A percentile compares a stretch with the other conserved stretches of the same genome.
These are phyloP conservation scores for Gastrolobium villosum DNA, from an alignment of 306 rosid species.

Conservation along the genomic window DNA sequence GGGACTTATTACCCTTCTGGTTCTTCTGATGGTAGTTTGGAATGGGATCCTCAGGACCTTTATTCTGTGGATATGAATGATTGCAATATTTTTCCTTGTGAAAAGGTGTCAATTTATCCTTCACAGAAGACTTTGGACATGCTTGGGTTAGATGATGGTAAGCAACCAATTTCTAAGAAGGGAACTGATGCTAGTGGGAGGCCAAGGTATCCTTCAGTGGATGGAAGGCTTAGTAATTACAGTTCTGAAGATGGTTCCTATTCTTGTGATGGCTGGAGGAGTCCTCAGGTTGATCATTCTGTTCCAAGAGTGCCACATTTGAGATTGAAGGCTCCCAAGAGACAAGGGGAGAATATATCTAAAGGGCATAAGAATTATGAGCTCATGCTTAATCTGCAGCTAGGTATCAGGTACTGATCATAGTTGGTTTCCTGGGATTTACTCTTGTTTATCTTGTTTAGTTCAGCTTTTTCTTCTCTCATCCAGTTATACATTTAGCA, in stretches of 20 bases:
- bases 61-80: conserved; percentile 59
- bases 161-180: conserved; percentile 40
- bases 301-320: conserved; percentile 49
- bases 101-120: conserved; percentile 72
- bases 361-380: conserved; percentile 93
- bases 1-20: conserved; percentile 79
- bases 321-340: conserved; percentile 63
- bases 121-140: conserved; percentile 71
- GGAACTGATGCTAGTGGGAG: conserved; percentile 52
- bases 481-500: background rate
- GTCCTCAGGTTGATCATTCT: conserved; percentile 49
- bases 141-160: conserved; percentile 54
- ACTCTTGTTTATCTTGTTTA: conserved; percentile 14
- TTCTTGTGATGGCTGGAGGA: conserved; percentile 51
- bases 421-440: conserved; percentile 37
- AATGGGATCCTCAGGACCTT: conserved; percentile 80
- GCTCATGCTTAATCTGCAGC: conserved; percentile 98
- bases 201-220: conserved; percentile 54
- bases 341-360: conserved; percentile 81
- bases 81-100: conserved; percentile 58
- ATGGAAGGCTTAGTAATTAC: conserved; percentile 62
- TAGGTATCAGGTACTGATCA: conserved; percentile 89
- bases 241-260: conserved; percentile 59
- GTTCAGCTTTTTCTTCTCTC: background rate
- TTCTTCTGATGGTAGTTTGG: conserved; percentile 22